Conservation (phyloP, 441 rosid genomes). For the Gossypium laxum region DNA sequence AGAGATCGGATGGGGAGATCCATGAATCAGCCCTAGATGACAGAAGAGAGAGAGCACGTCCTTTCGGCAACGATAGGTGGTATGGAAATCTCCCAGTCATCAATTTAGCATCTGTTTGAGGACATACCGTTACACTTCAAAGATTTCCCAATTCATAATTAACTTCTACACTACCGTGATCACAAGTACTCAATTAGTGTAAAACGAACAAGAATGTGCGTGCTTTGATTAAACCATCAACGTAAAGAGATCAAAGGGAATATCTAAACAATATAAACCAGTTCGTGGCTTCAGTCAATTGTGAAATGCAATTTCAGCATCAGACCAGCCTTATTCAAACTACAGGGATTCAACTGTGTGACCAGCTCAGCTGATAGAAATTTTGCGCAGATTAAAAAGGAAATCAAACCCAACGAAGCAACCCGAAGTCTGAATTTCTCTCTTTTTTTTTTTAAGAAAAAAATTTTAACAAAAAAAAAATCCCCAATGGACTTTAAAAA, state of each 20-base stretch:
- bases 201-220: no score
- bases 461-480: no score
- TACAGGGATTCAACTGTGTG: no score
- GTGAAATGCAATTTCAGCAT: background rate
- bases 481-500: background rate
- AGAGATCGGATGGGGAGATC: slow-evolving; percentile 35
- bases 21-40: slow-evolving; percentile 30
- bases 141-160: background rate
- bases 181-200: no score
- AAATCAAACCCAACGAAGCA: no score
- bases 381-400: no score
- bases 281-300: background rate
- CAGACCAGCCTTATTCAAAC: no score
- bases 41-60: slow-evolving; percentile 68
- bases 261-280: background rate
- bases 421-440: no score
- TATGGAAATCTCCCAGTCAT: slow-evolving; percentile 19
- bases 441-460: no score
- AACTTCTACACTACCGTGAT: background rate
- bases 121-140: background rate
- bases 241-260: background rate
- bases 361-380: no score
- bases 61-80: slow-evolving; percentile 15
- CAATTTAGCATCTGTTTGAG: slow-evolving; percentile 12
- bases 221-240: background rate